Conservation (phyloP, 1,284 basidiomycete species). For the Apiotrichum montevideense region DNA sequence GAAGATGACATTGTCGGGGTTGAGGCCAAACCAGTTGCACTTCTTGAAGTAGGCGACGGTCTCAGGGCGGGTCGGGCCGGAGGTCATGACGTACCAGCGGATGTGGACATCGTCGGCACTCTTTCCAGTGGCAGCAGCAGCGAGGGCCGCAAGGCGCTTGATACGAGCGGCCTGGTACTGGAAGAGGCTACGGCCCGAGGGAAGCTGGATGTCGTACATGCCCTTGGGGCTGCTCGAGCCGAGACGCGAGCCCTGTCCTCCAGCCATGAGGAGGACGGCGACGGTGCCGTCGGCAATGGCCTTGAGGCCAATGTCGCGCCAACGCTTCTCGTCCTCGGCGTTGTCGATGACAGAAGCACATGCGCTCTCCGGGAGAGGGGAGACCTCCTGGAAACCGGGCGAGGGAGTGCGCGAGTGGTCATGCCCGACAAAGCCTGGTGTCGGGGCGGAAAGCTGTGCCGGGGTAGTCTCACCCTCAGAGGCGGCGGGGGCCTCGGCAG, state of each 20-base stretch:
- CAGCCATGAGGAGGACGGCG: constrained; percentile 92
- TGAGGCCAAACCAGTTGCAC: constrained; percentile 77
- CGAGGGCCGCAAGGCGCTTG: constrained; percentile 69
- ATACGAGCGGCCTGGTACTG: constrained; percentile 96
- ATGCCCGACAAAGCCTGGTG: constrained; percentile 9
- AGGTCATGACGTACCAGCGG: constrained; percentile 99
- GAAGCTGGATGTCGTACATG: constrained; percentile 93
- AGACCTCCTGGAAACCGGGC: constrained; percentile 27
- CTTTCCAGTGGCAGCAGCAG: constrained; percentile 54
- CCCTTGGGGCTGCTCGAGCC: constrained; percentile 92
- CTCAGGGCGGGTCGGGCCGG: constrained; percentile 81
- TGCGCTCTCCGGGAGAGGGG: constrained; percentile 68
- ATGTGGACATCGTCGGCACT: constrained; percentile 59
- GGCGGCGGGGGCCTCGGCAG: constrained; percentile 55
- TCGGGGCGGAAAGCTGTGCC: constrained; percentile 1
- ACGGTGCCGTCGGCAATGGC: constrained; percentile 78
- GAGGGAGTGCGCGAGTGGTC: constrained; percentile 31
- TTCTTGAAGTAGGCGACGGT: constrained; percentile 81
- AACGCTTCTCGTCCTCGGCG: constrained; percentile 59
- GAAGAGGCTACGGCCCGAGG: constrained; percentile 89
- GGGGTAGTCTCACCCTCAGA: constrained; percentile 12
- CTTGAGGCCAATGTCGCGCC: constrained; percentile 67
- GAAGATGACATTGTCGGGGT: constrained; percentile 74
- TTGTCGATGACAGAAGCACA: constrained; percentile 59
- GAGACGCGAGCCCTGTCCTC: constrained; percentile 92